A percentile compares a stretch with the other conserved stretches of the same genome.
These are phyloP conservation scores for Trametes villosa DNA, from an alignment of 768 basidiomycete species.

Conservation along the genomic window DNA sequence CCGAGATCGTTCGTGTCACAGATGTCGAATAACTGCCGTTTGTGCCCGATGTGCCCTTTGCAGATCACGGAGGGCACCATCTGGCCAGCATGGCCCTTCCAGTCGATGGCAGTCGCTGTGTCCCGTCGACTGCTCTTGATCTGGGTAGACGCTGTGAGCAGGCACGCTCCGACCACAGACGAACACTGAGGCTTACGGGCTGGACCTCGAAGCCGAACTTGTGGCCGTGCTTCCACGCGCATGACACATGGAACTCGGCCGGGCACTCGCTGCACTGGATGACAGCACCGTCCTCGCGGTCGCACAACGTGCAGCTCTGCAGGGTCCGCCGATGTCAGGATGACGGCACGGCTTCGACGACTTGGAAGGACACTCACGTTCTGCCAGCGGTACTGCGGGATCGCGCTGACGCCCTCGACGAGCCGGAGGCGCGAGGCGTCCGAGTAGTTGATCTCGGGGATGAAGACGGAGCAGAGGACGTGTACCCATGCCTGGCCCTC, in stretches of 20 bases:
- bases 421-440: slow-evolving; percentile 72
- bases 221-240: slow-evolving; percentile 85
- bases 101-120: slow-evolving; percentile 63
- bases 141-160: slow-evolving; percentile 42
- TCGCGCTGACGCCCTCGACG: slow-evolving; percentile 85
- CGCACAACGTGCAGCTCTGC: slow-evolving; percentile 80
- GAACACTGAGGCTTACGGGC: slow-evolving; percentile 52
- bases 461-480: slow-evolving; percentile 86
- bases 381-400: slow-evolving; percentile 73
- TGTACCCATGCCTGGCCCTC: slow-evolving; percentile 95
- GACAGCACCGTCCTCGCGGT: slow-evolving; percentile 73
- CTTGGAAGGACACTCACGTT: slow-evolving; percentile 50
- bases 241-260: slow-evolving; percentile 83
- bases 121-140: slow-evolving; percentile 80
- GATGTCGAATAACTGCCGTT: slow-evolving; percentile 75
- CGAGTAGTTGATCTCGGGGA: slow-evolving; percentile 82
- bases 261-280: slow-evolving; percentile 84
- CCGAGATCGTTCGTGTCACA: slow-evolving; percentile 85
- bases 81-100: slow-evolving; percentile 77
- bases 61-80: slow-evolving; percentile 82
- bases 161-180: background rate
- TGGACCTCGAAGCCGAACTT: slow-evolving; percentile 94
- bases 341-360: background rate
- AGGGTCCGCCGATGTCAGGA: background rate
- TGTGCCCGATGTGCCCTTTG: slow-evolving; percentile 67